Evolutionary conservation across 2,329 filamentous ascomycete genomes (phyloP).

Genomic region (Bipolaris victoriae): DNA sequence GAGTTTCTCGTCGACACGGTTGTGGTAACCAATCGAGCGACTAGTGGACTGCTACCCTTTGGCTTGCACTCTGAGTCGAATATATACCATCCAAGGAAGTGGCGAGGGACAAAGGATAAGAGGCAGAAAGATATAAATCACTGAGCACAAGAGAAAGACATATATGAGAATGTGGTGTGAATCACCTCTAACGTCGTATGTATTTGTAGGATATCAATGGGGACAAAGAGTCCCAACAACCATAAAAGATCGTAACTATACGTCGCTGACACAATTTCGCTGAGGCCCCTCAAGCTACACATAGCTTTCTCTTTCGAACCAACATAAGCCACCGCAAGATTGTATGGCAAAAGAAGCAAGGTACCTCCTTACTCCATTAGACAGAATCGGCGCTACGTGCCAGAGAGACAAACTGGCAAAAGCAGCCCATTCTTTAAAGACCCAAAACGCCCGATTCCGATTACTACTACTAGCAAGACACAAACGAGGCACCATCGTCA

Average conservation of each 20-base stretch:
- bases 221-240: background rate
- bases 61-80: background rate
- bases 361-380: background rate
- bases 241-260: background rate
- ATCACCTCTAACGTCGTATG: background rate
- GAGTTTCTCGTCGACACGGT: background rate
- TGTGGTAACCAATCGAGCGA: background rate
- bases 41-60: background rate
- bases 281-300: background rate
- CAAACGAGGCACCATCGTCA: slow-evolving; percentile 2
- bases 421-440: background rate
- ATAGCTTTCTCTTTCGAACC: background rate
- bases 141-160: background rate
- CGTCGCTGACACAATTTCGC: background rate
- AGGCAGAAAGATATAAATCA: background rate
- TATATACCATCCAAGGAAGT: background rate
- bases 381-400: background rate
- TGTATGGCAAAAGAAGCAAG: background rate
- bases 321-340: background rate
- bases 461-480: background rate
- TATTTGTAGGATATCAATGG: background rate
- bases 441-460: slow-evolving; percentile 2
- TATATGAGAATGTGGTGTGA: background rate
- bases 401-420: background rate
- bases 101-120: background rate